Conservation (phyloP, 2,329 filamentous ascomycete species). For the Pyrenophora seminiperda region DNA sequence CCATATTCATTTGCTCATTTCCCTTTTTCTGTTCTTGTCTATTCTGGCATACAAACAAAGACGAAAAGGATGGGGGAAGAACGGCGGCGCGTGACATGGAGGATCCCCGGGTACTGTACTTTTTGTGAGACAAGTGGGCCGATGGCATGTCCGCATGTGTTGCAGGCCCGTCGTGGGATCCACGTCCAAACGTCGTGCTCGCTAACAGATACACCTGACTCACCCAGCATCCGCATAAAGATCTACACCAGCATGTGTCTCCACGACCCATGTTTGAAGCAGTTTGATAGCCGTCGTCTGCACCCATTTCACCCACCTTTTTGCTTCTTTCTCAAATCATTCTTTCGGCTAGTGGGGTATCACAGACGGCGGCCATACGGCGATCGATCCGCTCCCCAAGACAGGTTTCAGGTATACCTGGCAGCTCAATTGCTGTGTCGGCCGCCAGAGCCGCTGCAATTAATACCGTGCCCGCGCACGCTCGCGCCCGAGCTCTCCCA, state of each 20-base stretch:
- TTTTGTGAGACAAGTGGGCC: conserved; percentile 7
- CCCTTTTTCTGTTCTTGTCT: neutral
- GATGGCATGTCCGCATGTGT: conserved; percentile 9
- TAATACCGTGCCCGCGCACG: conserved; percentile 1
- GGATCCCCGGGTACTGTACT: neutral
- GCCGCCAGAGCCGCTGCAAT: conserved; percentile 7
- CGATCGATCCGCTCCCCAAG: conserved; percentile 18
- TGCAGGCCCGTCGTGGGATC: conserved; percentile 7
- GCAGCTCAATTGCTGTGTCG: conserved; percentile 1
- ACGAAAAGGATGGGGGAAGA: no score
- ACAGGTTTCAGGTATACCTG: conserved; percentile 27
- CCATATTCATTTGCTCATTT: no score
- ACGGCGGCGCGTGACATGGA: conserved; percentile 1
- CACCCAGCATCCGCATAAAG: conserved; percentile 4
- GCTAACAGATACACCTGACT: conserved; percentile 1
- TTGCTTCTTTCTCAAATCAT: neutral
- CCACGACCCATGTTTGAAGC: conserved; percentile 10
- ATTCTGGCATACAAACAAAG: no score
- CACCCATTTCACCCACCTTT: neutral
- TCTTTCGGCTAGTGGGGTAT: neutral
- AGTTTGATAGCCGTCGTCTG: conserved; percentile 10
- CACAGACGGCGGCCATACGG: conserved; percentile 5
- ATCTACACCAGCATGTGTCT: conserved; percentile 11
- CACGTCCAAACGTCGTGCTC: conserved; percentile 6
- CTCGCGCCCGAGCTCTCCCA: conserved; percentile 7